These are phyloP conservation scores for Colletotrichum euphorbiae DNA, from an alignment of 2,329 filamentous ascomycete genomes.

Conservation along the genomic window DNA sequence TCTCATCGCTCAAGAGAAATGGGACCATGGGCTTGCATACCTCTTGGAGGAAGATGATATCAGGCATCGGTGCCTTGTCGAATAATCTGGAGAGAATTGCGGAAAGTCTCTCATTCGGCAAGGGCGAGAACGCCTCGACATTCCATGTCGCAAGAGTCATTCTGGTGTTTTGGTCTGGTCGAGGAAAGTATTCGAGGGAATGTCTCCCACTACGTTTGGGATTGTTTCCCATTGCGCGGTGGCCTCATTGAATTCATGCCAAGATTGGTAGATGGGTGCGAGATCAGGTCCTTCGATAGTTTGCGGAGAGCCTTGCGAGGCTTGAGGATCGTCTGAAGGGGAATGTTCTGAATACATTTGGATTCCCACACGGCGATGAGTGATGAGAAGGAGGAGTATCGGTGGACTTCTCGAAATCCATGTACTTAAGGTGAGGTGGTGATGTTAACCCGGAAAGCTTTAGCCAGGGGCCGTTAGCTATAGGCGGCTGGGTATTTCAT, in stretches of 20 bases:
- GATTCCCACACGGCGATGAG: not conserved
- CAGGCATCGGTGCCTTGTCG: constrained; percentile 40
- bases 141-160: constrained; percentile 32
- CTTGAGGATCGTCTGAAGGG: not conserved
- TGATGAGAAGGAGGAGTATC: not conserved
- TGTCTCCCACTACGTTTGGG: not conserved
- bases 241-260: constrained; percentile 4
- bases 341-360: too few species aligned
- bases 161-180: too few species aligned
- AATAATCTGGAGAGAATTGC: constrained; percentile 46
- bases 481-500: too few species aligned
- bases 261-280: constrained; percentile 15
- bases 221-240: not conserved
- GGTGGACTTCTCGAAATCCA: too few species aligned
- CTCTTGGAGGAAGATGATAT: constrained; percentile 52
- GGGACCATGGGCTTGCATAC: constrained; percentile 44
- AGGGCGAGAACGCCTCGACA: not conserved
- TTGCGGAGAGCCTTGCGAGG: not conserved
- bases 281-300: not conserved
- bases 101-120: constrained; percentile 41
- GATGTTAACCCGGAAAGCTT: too few species aligned
- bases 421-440: too few species aligned
- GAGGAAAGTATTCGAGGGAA: too few species aligned
- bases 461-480: too few species aligned
- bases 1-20: constrained; percentile 43